Evolutionary conservation across 352 stramenopile genomes (phyloP).

Genomic region (Globisporangium solare): DNA sequence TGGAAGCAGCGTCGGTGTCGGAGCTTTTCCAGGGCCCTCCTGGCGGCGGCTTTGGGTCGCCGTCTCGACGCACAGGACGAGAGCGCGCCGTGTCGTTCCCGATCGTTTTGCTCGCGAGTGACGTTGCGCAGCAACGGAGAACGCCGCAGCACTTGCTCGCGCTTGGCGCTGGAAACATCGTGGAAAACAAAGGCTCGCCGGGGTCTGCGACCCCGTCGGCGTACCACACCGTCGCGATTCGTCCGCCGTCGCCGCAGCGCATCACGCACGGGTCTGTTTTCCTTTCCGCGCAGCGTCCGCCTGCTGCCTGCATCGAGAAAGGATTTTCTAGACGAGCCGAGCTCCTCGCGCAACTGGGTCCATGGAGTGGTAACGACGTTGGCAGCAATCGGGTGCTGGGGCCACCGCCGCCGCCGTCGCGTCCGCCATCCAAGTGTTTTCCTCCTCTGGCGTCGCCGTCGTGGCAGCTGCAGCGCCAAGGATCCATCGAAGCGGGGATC

Average conservation of each 20-base stretch:
- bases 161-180: conserved; percentile 4
- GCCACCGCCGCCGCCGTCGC: conserved; percentile 5
- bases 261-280: conserved; percentile 30
- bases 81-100: conserved; percentile 29
- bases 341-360: not conserved
- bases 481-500: conserved; percentile 1
- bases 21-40: not conserved
- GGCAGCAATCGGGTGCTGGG: not conserved
- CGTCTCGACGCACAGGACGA: conserved; percentile 12
- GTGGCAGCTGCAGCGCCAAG: not conserved
- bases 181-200: conserved; percentile 8
- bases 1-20: conserved; percentile 12
- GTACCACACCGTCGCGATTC: conserved; percentile 21
- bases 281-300: conserved; percentile 13
- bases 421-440: conserved; percentile 13
- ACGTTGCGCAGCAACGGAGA: conserved; percentile 7
- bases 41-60: conserved; percentile 4
- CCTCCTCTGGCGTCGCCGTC: conserved; percentile 8
- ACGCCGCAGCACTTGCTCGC: conserved; percentile 8
- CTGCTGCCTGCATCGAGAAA: not conserved
- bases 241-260: conserved; percentile 24
- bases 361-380: not conserved
- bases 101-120: conserved; percentile 8
- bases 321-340: not conserved
- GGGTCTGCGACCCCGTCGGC: conserved; percentile 3